Percentiles rank a stretch among this genome's conserved stretches.
Conservation (phyloP, 2,329 filamentous ascomycete species). For the Tolypocladium cylindrosporum region DNA sequence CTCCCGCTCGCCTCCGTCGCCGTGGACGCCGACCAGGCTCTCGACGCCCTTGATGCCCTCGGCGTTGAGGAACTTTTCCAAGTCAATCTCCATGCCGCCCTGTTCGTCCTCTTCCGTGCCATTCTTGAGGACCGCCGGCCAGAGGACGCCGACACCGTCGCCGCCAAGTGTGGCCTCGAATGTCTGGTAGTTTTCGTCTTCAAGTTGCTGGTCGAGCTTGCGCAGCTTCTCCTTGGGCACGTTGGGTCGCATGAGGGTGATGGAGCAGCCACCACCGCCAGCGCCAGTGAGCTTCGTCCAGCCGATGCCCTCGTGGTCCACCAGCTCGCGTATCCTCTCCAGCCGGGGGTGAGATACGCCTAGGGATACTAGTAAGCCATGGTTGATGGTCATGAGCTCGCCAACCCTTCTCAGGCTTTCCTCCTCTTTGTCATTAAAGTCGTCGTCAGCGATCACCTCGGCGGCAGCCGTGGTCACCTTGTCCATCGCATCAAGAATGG, state of each 20-base stretch:
- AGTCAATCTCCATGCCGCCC: constrained; percentile 85
- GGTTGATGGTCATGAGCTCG: constrained; percentile 86
- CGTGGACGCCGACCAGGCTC: constrained; percentile 70
- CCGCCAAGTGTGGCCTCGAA: constrained; percentile 88
- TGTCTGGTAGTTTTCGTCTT: constrained; percentile 65
- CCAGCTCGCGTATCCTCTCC: constrained; percentile 82
- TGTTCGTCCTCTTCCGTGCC: constrained; percentile 67
- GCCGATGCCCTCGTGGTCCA: constrained; percentile 80
- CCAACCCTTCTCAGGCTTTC: constrained; percentile 64
- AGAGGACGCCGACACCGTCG: constrained; percentile 87
- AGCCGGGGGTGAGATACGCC: constrained; percentile 92
- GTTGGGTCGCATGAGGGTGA: constrained; percentile 72
- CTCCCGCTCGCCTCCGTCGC: constrained; percentile 56
- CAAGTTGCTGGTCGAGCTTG: constrained; percentile 54
- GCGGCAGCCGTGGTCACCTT: constrained; percentile 50
- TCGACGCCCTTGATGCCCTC: constrained; percentile 81
- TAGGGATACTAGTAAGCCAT: constrained; percentile 80
- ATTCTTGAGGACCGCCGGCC: constrained; percentile 84
- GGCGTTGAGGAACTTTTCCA: constrained; percentile 73
- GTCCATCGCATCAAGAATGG: constrained; percentile 80
- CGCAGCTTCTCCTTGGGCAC: constrained; percentile 45
- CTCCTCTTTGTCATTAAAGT: constrained; percentile 57
- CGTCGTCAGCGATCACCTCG: constrained; percentile 44
- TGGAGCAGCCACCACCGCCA: constrained; percentile 90
- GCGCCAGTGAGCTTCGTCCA: constrained; percentile 98